Conservation (phyloP, 768 basidiomycete genomes). For the Dentipellis sp. region DNA sequence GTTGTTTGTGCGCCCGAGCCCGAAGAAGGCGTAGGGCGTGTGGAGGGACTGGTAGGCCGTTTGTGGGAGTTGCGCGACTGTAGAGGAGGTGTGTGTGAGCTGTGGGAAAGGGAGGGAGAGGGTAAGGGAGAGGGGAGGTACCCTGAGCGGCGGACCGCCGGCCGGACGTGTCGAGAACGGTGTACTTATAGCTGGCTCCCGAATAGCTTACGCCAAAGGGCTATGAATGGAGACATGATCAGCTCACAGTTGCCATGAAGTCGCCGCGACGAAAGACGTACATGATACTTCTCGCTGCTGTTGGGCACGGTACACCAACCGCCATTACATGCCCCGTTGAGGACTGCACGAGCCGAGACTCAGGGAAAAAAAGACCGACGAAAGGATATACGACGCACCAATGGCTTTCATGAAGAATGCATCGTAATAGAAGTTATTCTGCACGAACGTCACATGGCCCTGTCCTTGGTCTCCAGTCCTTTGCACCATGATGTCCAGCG, state of each 20-base stretch:
- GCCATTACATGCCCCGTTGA: slow-evolving; percentile 88
- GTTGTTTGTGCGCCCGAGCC: slow-evolving; percentile 95
- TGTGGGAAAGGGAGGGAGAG: background rate
- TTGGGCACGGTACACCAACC: slow-evolving; percentile 64
- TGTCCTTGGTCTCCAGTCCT: slow-evolving; percentile 58
- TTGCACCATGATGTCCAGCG: slow-evolving; percentile 87
- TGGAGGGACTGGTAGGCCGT: slow-evolving; percentile 86
- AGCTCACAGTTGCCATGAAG: background rate
- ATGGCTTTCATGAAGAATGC: slow-evolving; percentile 98
- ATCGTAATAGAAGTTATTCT: slow-evolving; percentile 97
- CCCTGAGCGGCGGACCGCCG: slow-evolving; percentile 86
- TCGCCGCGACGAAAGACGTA: slow-evolving; percentile 26
- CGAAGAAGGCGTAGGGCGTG: slow-evolving; percentile 93
- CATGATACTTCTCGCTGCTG: slow-evolving; percentile 56
- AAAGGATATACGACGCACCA: slow-evolving; percentile 39
- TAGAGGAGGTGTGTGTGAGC: slow-evolving; percentile 5
- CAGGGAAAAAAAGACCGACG: background rate
- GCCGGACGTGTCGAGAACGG: slow-evolving; percentile 87
- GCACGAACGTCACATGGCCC: slow-evolving; percentile 70
- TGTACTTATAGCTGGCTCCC: slow-evolving; percentile 95
- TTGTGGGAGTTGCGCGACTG: slow-evolving; percentile 89
- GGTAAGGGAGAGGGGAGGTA: slow-evolving; percentile 17
- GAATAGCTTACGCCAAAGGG: slow-evolving; percentile 92
- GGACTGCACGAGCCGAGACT: slow-evolving; percentile 37
- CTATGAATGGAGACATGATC: slow-evolving; percentile 28